Conservation (phyloP, 2,329 filamentous ascomycete species). For the Ceratocystis papillata region DNA sequence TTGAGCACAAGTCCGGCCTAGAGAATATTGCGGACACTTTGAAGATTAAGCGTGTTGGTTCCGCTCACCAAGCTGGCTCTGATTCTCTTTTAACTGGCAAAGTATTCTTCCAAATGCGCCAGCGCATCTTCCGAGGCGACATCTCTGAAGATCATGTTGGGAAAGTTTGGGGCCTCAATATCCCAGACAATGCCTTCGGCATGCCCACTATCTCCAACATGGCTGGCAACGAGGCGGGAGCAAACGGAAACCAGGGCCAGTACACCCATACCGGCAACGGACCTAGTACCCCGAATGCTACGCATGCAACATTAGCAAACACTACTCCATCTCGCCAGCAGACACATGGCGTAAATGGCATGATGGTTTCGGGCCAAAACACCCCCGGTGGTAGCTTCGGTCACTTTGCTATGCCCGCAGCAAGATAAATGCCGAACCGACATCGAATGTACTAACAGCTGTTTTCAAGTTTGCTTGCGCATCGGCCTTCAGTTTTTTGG, state of each 20-base stretch:
- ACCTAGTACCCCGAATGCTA: constrained; percentile 60
- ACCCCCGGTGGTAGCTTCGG: constrained; percentile 73
- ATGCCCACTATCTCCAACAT: constrained; percentile 18
- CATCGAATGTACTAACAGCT: background rate
- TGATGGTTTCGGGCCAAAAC: constrained; percentile 54
- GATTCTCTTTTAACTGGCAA: constrained; percentile 88
- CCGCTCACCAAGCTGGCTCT: constrained; percentile 83
- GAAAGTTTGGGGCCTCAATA: constrained; percentile 87
- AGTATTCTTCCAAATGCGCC: constrained; percentile 87
- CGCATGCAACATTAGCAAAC: constrained; percentile 38
- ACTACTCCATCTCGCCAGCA: constrained; percentile 31
- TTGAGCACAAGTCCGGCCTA: constrained; percentile 82
- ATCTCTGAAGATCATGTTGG: constrained; percentile 74
- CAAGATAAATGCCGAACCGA: constrained; percentile 28
- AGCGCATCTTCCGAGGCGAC: constrained; percentile 73
- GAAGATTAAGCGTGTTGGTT: constrained; percentile 77
- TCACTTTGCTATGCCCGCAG: constrained; percentile 49
- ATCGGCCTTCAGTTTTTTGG: background rate
- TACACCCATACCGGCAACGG: constrained; percentile 39
- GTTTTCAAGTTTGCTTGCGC: background rate
- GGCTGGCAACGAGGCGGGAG: constrained; percentile 34
- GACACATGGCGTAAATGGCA: constrained; percentile 42
- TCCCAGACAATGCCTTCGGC: constrained; percentile 40
- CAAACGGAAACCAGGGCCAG: constrained; percentile 31
- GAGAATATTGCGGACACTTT: constrained; percentile 91